Base-by-base conservation (phyloP, 495 filamentous ascomycete genomes). In the Tirmania nivea region DNA sequence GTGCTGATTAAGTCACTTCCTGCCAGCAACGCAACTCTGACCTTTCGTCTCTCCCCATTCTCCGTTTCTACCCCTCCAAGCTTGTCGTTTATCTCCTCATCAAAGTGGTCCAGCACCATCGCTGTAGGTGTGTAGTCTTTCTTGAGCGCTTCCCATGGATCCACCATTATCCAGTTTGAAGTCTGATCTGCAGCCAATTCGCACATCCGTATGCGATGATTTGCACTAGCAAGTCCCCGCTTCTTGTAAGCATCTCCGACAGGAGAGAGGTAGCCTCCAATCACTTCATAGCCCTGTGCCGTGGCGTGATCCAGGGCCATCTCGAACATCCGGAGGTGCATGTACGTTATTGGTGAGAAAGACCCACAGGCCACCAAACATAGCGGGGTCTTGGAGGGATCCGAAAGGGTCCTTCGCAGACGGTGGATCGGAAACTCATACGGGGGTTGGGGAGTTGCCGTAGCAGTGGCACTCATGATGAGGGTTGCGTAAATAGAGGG, bases 271-370 rank as follows among this genome's bases (percentile, higher is more conserved):
- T 87, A 93, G 19, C 83, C 86, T 37, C 81, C 86, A 31, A 92
- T 71, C 16, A 95, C 74, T 66, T 95, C 88, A 63, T 80, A 94
- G 66, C 69, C 67, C 61, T 60, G 59, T 50, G 62, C 58, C 52
- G 78, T 77, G 58, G 78, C 79, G 67, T 81, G 84, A 70, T 89
- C 83, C 60, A 77, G 75, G 2, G 84, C 84, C 80, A 89, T 85
- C 59, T 92, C 87, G 63, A 93, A 93, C 86, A 94, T 89, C 64
- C 86, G 84, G 52, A 94, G 73, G 65, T 94, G 86, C 34, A 94
- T 76, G 66, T 80, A 86, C 31, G 85, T 93, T 59, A 83, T 78
- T 16, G 85, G 87, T 53, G 78, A 84, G 69, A 93, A 95, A 49
- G 83, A 89, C 39, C 89, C 89, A 66, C 88, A 94, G 36, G 86